Conservation (phyloP, 192 early-diverging fungal species). For the Gonapodya sp. region DNA sequence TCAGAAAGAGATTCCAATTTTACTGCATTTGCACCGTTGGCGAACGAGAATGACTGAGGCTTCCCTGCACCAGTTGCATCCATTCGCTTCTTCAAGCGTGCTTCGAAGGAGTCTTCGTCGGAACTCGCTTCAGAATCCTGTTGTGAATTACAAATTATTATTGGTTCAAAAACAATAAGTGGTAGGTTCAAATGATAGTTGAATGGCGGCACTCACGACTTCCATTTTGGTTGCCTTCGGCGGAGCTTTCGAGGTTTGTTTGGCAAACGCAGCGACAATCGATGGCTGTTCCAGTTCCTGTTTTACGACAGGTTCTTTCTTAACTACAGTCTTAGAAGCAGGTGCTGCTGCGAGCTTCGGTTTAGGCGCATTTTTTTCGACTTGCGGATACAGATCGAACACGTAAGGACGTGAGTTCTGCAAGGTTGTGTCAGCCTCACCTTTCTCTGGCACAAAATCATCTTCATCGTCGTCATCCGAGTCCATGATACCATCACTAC, state of each 20-base stretch:
- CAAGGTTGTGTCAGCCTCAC: no score
- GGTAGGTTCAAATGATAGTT: no score
- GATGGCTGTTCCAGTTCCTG: neutral
- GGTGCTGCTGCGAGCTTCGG: neutral
- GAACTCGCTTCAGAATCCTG: neutral
- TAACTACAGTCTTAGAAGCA: neutral
- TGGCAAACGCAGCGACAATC: neutral
- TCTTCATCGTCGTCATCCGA: slow-evolving; percentile 19
- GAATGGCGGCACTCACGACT: neutral
- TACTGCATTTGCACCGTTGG: no score
- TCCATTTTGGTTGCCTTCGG: neutral
- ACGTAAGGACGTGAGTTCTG: no score
- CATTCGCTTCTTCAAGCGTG: neutral
- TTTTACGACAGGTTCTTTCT: neutral
- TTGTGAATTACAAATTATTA: neutral
- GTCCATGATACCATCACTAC: neutral
- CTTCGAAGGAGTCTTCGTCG: neutral
- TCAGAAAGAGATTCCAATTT: no score
- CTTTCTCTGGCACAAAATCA: slow-evolving; percentile 12
- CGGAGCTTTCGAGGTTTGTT: neutral
- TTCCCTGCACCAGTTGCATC: neutral
- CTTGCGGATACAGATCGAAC: no score
- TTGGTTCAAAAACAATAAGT: no score
- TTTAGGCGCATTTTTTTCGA: no score
- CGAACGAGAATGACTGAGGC: neutral